phyloP scores from a whole-genome alignment of 768 basidiomycete genomes.

The Xerocomellus amylosporus region DNA sequence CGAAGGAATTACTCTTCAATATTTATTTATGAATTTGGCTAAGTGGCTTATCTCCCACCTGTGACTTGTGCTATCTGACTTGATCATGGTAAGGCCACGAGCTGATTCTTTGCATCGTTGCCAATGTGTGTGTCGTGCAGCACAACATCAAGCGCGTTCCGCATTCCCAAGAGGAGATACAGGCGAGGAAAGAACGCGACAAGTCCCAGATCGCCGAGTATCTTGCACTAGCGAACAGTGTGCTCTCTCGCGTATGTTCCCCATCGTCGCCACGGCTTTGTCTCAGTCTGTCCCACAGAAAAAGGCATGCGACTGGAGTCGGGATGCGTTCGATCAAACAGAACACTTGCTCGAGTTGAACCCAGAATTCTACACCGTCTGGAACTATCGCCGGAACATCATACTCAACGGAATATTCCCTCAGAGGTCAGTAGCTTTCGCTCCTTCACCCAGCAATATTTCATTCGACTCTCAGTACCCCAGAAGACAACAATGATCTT shows the following conservation, averaged over 20 bases:
- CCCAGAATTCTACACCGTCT: constrained; percentile 94
- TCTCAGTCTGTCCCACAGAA: constrained; percentile 48
- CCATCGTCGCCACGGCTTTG: background rate
- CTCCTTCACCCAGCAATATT: background rate
- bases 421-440: constrained; percentile 44
- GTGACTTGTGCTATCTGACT: background rate
- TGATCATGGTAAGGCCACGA: constrained; percentile 27
- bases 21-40: constrained; percentile 4
- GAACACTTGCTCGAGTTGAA: constrained; percentile 76
- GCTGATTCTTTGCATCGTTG: background rate
- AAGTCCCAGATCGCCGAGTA: constrained; percentile 75
- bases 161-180: constrained; percentile 58
- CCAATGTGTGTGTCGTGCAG: constrained; percentile 35
- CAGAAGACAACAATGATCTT: constrained; percentile 57
- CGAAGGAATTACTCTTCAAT: background rate
- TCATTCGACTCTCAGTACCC: constrained; percentile 43
- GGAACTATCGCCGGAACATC: constrained; percentile 91
- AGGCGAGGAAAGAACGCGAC: constrained; percentile 68
- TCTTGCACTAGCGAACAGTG: constrained; percentile 57
- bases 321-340: constrained; percentile 76
- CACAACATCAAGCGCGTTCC: constrained; percentile 67
- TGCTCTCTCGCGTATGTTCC: constrained; percentile 59
- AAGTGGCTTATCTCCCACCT: constrained; percentile 3
- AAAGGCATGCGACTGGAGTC: constrained; percentile 61
- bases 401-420: constrained; percentile 70